Conservation (phyloP, 2,329 filamentous ascomycete species). For the Pseudofabraea citricarpa region DNA sequence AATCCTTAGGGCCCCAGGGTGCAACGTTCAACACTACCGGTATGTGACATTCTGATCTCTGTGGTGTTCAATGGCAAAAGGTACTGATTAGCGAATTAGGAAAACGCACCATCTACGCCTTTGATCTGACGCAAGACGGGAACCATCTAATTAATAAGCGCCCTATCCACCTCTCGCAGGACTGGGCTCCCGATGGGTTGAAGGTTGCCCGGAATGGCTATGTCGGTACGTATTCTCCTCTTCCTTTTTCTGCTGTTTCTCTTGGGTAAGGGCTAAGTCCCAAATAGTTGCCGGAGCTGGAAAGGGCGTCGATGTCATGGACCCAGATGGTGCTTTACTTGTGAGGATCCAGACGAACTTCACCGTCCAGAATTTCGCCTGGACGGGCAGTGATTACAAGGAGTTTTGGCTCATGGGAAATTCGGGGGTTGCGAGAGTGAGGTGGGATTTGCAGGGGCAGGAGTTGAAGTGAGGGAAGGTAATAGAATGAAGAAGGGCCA, state of each 20-base stretch:
- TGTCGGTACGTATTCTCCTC: slow-evolving; percentile 3
- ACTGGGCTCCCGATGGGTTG: slow-evolving; percentile 36
- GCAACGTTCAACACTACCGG: slow-evolving; percentile 28
- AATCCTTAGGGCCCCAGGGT: slow-evolving; percentile 23
- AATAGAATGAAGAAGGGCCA: no score
- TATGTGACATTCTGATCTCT: slow-evolving; percentile 4
- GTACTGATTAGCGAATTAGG: no score
- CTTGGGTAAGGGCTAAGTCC: background rate
- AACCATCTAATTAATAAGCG: slow-evolving; percentile 32
- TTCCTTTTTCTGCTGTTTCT: background rate
- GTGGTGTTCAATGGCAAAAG: no score
- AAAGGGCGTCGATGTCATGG: slow-evolving; percentile 34
- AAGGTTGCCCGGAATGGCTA: slow-evolving; percentile 37
- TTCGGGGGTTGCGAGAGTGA: slow-evolving; percentile 32
- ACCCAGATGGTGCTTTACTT: slow-evolving; percentile 31
- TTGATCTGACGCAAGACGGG: slow-evolving; percentile 30
- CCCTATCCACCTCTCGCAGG: slow-evolving; percentile 33
- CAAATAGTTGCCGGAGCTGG: slow-evolving; percentile 32
- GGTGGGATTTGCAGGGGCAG: slow-evolving; percentile 18
- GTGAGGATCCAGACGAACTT: slow-evolving; percentile 37
- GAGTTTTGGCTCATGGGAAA: slow-evolving; percentile 36
- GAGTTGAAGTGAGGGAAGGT: slow-evolving; percentile 18
- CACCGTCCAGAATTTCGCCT: slow-evolving; percentile 39
- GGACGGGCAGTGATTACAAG: slow-evolving; percentile 33
- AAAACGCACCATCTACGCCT: slow-evolving; percentile 33